Evolutionary conservation across 208 protist species (phyloP).

Genomic region (Trypanosoma platydactyli): DNA sequence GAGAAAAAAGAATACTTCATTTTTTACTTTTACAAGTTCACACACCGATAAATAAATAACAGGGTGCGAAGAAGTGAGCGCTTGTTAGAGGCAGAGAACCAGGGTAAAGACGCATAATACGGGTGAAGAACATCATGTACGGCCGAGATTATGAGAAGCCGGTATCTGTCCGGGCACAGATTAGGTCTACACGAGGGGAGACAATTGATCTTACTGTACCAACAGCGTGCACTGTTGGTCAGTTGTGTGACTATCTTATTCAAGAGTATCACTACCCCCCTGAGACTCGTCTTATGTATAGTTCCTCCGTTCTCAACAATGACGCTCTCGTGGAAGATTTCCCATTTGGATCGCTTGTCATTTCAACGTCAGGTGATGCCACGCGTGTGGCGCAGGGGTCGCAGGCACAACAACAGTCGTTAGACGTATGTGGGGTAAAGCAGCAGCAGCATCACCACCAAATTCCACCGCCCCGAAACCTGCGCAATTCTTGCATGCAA

Average conservation of each 20-base stretch:
- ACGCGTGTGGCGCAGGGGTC: neutral
- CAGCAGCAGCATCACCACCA: constrained; percentile 9
- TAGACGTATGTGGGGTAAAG: neutral
- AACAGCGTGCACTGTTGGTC: constrained; percentile 46
- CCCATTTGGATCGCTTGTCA: constrained; percentile 67
- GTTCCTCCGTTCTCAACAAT: constrained; percentile 26
- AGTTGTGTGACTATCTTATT: constrained; percentile 65
- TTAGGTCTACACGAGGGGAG: constrained; percentile 64
- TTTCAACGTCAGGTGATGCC: constrained; percentile 36
- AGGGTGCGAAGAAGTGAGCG: neutral
- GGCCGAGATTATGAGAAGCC: constrained; percentile 25
- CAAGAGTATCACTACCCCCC: constrained; percentile 65
- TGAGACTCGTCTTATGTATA: constrained; percentile 48
- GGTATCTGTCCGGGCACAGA: constrained; percentile 41
- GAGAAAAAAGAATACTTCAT: neutral
- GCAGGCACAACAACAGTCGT: constrained; percentile 15
- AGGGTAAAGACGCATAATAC: neutral
- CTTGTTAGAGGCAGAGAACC: neutral
- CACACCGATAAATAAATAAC: neutral
- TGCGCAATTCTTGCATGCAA: neutral
- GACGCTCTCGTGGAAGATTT: constrained; percentile 46
- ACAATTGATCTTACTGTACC: constrained; percentile 71
- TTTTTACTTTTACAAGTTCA: neutral
- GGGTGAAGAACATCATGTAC: constrained; percentile 34
- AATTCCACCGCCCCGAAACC: neutral